Evolutionary conservation across 805 yeast genomes (phyloP), one percentile per base, ranked within the genome.

Genomic region (Kurtzmaniella cleridarum): DNA sequence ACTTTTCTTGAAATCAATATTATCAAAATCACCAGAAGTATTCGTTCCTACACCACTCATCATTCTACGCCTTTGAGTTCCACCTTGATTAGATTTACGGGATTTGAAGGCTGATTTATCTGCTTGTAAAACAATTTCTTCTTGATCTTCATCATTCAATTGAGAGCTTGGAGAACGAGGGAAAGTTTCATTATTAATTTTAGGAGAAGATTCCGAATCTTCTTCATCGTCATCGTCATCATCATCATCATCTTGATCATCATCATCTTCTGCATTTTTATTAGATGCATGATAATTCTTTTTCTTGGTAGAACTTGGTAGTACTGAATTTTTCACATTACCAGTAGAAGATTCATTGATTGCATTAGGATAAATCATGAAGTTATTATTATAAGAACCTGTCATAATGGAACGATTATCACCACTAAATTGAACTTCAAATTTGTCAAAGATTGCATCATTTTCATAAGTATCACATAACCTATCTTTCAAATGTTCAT

Each of bases 371-470:
- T 89, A 93, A 49, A 93, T 87, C 95, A 88, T 87, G 59, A 95
- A 93, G 68, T 90, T 90, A 68, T 91, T 93, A 66, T 90, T 88
- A 71, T 93, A 93, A 30, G 96, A 84, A 39, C 99, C 99, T 11
- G 98, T 90, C 91, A 93, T 87, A 43, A 93, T 81, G 43, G 89
- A 79, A 57, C 81, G 79, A 54, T 87, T 85, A 66, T 95, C 97
- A 29, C 98, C 98, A 50, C 89, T 77, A 57, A 93, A 89, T 51
- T 82, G 93, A 45, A 90, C 96, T 71, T 93, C 98, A 63, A 93
- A 93, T 71, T 93, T 95, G 71, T 93, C 98, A 66, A 93, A 93
- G 41, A 93, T 93, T 34, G 98, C 95, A 67, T 93, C 99, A 60
- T 89, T 90, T 62, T 93, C 99, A 69, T 95, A 93, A 33, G 98